A percentile compares a stretch with the other conserved stretches of the same genome.
phyloP scores from a whole-genome alignment of 169 alveolate species.

The Eimeria maxima region DNA sequence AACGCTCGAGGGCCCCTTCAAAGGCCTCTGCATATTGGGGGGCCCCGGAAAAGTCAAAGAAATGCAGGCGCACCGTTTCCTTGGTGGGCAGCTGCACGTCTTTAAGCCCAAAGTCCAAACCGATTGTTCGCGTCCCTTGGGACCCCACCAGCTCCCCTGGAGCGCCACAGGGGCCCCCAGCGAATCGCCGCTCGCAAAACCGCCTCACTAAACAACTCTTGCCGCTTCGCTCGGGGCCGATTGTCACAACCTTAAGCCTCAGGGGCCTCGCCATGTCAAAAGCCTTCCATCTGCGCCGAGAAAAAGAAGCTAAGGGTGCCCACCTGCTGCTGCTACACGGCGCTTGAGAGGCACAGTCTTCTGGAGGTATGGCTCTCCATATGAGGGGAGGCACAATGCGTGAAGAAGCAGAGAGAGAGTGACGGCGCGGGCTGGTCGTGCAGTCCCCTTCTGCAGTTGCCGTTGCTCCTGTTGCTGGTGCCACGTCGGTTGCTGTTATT shows the following conservation, averaged over 20 bases:
- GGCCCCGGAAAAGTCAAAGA: constrained; percentile 46
- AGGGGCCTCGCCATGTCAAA: background rate
- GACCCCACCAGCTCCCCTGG: background rate
- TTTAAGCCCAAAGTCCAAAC: constrained; percentile 36
- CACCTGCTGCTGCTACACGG: constrained; percentile 11
- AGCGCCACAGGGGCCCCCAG: background rate
- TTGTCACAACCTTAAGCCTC: constrained; percentile 38
- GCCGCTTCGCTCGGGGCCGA: constrained; percentile 56
- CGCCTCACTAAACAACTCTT: constrained; percentile 71
- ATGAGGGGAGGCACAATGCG: background rate
- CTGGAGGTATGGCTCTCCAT: background rate
- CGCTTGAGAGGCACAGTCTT: background rate
- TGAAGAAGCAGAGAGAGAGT: background rate
- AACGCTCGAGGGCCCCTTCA: constrained; percentile 36
- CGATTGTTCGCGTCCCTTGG: background rate
- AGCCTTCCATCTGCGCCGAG: constrained; percentile 2
- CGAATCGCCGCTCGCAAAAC: constrained; percentile 65
- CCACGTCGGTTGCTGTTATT: background rate
- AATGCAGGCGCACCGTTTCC: constrained; percentile 60
- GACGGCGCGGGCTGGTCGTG: background rate
- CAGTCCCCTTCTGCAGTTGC: constrained; percentile 7
- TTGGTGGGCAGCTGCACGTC: constrained; percentile 33
- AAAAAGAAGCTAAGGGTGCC: background rate
- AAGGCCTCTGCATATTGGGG: constrained; percentile 16
- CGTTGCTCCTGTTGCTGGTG: background rate